phyloP scores from a whole-genome alignment of 106 monocot species.

The Dioscorea zingiberensis region DNA sequence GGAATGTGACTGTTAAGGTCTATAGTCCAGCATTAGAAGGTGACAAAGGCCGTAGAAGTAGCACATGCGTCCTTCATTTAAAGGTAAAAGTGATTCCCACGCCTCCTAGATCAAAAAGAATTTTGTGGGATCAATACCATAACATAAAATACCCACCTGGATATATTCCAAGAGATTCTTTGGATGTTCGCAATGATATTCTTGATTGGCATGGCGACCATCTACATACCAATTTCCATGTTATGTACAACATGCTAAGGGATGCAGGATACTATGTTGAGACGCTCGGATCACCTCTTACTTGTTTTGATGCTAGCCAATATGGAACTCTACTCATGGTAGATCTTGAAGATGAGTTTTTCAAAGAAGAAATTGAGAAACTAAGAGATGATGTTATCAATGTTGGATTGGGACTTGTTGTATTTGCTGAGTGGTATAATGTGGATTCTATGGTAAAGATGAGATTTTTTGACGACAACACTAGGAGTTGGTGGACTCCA shows the following conservation, averaged over 20 bases:
- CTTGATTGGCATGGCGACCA: conserved; percentile 99
- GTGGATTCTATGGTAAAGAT: conserved; percentile 94
- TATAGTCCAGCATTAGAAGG: conserved; percentile 50
- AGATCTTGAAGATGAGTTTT: conserved; percentile 98
- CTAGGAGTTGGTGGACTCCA: conserved; percentile 99
- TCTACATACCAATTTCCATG: conserved; percentile 95
- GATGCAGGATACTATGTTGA: conserved; percentile 91
- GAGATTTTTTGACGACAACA: conserved; percentile 99
- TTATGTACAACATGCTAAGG: conserved; percentile 87
- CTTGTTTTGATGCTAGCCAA: conserved; percentile 86
- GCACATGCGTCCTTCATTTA: conserved; percentile 62
- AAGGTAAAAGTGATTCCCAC: conserved; percentile 82
- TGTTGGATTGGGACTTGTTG: conserved; percentile 64
- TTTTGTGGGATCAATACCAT: conserved; percentile 97
- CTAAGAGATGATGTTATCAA: conserved; percentile 73
- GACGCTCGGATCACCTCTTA: conserved; percentile 91
- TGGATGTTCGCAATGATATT: conserved; percentile 96
- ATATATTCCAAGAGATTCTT: conserved; percentile 95
- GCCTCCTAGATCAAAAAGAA: conserved; percentile 62
- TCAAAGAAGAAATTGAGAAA: conserved; percentile 89
- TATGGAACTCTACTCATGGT: conserved; percentile 95
- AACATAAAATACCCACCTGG: conserved; percentile 98
- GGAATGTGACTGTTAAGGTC: conserved; percentile 65
- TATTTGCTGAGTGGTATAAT: conserved; percentile 99
- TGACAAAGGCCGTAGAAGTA: conserved; percentile 33